Evolutionary conservation across 306 rosid species (phyloP), one percentile per base, ranked within the genome.

Genomic region (Lathyrus aphaca): DNA sequence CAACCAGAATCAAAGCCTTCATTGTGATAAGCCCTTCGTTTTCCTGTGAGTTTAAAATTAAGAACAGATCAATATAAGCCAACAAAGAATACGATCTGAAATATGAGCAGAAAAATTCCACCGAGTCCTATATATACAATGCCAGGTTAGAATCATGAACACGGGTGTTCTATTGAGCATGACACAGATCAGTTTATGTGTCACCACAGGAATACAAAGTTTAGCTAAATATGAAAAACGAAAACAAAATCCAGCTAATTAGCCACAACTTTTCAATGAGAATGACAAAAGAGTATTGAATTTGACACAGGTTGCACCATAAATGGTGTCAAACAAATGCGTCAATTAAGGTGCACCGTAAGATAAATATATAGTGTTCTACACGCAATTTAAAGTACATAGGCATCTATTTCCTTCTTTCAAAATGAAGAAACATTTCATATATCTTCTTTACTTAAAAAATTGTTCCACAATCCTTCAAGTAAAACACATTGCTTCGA

Each of bases 1-100:
- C 99, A 45, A 95, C 99, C 5, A 95, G 88, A 89, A 95, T 95
- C 57, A 95, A 79, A 4, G 99, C 99, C 95, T 89, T 95, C 99
- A 95, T 95, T 68, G 77, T 83, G 84, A 69, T 71, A 44, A 43
- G 64, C 59, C 76, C 67, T 76, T 76, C 43, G 74, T 69, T 74
- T 84, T 54, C 86, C 92, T 86, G 87, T 43, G 62, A 73, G 73
- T 18, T 60, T 17, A 27, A 75, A 62, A 56, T 38, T 45, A 66
- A 61, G 43, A 73, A 42, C 42, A 78, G 55, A 77, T 59, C 64
- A 45, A 56, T 43, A 25, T 66, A 66, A 21, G 16, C 15, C 42
- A 72, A 29, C 50, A 73, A 63, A 76, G 64, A 79, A 69, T 29
- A 17, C 18, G 5, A 27, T 60, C 42, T 25, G 13, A 51, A 35